Evolutionary conservation across 176 grass and related monocot species (phyloP).

Genomic region (Triticum urartu): DNA sequence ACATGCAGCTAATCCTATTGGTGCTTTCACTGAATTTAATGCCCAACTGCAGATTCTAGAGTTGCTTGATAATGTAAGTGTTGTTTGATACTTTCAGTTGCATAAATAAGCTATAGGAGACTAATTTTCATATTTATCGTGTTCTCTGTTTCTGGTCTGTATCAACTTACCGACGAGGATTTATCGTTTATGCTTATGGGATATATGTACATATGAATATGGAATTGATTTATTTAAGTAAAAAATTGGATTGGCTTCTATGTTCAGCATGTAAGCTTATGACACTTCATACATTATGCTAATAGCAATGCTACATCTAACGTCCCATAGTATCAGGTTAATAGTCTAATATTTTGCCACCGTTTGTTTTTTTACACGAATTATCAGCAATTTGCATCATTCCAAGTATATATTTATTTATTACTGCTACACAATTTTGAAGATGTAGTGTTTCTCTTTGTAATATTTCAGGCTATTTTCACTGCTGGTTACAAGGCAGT

Average conservation of each 20-base stretch:
- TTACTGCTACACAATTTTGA: background rate
- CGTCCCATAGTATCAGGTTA: background rate
- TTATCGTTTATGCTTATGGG: background rate
- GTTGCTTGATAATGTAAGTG: conserved; percentile 92
- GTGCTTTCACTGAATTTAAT: conserved; percentile 71
- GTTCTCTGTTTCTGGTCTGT: background rate
- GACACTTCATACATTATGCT: background rate
- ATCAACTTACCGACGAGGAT: background rate
- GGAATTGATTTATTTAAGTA: background rate
- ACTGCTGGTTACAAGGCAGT: conserved; percentile 94
- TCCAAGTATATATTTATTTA: background rate
- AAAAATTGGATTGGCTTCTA: conserved; percentile 3
- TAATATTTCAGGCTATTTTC: conserved; percentile 78
- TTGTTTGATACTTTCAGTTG: conserved; percentile 10
- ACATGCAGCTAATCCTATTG: conserved; percentile 71
- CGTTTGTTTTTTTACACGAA: background rate
- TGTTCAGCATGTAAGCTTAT: background rate
- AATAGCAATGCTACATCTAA: background rate
- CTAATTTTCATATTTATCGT: background rate
- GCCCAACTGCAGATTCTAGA: conserved; percentile 96
- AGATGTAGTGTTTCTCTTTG: background rate
- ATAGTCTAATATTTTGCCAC: background rate
- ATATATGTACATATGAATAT: background rate
- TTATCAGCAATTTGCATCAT: background rate
- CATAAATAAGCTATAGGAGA: conserved; percentile 14